A percentile compares a stretch with the other conserved stretches of the same genome.
These are phyloP conservation scores for Gillenia trifoliata DNA, from an alignment of 306 rosid species.

Conservation along the genomic window DNA sequence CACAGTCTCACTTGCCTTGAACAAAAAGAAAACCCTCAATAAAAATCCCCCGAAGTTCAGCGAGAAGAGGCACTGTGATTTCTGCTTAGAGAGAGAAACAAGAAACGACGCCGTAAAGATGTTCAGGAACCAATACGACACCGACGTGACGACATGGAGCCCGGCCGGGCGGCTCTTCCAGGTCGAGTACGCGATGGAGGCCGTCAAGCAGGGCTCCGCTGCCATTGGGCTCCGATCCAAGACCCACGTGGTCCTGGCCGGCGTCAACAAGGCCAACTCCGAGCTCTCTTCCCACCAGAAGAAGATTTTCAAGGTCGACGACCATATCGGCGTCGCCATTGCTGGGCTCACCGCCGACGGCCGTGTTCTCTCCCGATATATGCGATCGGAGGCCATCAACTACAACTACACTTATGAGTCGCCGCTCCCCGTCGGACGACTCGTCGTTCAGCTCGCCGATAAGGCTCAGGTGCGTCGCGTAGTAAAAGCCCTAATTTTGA, in stretches of 20 bases:
- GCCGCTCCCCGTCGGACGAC: conserved; percentile 84
- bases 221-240: conserved; percentile 98
- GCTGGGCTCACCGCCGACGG: conserved; percentile 97
- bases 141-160: conserved; percentile 93
- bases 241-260: conserved; percentile 81
- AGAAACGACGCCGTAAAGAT: conserved; percentile 33
- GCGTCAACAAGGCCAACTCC: conserved; percentile 87
- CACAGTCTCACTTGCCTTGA: conserved; percentile 18
- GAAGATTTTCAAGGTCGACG: conserved; percentile 98
- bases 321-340: conserved; percentile 96
- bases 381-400: conserved; percentile 90
- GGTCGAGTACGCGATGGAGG: conserved; percentile 99
- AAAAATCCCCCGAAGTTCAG: background rate
- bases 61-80: background rate
- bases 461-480: conserved; percentile 73
- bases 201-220: conserved; percentile 94
- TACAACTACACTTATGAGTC: conserved; percentile 88
- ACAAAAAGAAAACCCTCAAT: conserved; percentile 27
- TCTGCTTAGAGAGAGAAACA: background rate
- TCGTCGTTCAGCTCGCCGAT: conserved; percentile 95
- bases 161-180: conserved; percentile 91
- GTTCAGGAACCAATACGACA: conserved; percentile 90
- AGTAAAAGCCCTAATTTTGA: conserved; percentile 18
- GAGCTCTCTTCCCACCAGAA: conserved; percentile 96
- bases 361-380: conserved; percentile 85